Conservation (phyloP, 345 rosid genomes). For the Linum lewisii region DNA sequence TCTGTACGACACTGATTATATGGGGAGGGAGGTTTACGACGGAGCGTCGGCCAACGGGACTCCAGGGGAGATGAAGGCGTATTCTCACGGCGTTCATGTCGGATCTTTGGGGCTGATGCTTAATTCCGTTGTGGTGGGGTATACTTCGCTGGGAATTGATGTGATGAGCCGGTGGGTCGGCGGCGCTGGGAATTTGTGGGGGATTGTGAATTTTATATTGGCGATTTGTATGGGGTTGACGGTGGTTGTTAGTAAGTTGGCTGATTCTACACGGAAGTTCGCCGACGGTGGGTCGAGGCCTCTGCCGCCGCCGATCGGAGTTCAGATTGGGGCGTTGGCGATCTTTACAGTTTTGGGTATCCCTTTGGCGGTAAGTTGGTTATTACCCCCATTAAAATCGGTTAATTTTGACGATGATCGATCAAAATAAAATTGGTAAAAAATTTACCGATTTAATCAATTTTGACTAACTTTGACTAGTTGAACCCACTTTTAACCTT, state of each 20-base stretch:
- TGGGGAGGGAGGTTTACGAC: constrained; percentile 4
- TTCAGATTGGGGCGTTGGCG: constrained; percentile 49
- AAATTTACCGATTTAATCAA: no score
- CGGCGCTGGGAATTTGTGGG: not conserved
- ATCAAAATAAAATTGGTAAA: no score
- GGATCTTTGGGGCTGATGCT: not conserved
- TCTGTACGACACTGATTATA: not conserved
- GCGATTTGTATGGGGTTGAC: not conserved
- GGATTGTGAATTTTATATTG: not conserved
- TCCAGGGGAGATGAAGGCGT: not conserved
- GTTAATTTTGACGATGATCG: not conserved
- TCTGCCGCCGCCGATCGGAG: constrained; percentile 31
- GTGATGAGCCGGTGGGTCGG: not conserved
- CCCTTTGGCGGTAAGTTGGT: constrained; percentile 55
- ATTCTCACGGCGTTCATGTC: not conserved
- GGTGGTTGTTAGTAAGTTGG: not conserved
- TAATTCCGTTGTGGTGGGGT: not conserved
- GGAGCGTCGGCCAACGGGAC: not conserved
- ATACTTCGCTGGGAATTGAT: not conserved
- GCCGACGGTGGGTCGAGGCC: not conserved
- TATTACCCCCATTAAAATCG: not conserved
- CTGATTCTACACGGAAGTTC: constrained; percentile 1
- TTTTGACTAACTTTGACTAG: no score
- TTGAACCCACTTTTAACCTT: no score
- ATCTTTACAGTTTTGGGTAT: constrained; percentile 64